These are phyloP conservation scores for Emericellopsis terricola DNA, from an alignment of 495 filamentous ascomycete species.

Conservation along the genomic window DNA sequence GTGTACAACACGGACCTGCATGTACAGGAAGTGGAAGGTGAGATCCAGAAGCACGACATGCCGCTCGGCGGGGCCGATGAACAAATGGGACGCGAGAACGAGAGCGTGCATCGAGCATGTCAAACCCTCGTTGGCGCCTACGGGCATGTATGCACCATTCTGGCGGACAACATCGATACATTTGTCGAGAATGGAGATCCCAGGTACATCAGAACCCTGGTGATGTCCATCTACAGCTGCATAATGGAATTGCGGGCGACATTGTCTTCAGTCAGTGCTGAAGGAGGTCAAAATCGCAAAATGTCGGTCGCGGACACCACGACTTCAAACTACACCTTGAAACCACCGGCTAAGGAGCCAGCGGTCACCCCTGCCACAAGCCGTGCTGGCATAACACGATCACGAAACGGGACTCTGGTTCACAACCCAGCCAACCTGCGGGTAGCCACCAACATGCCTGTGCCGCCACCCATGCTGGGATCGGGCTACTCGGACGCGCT, in stretches of 20 bases:
- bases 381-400: conserved; percentile 25
- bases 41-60: conserved; percentile 43
- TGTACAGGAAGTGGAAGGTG: conserved; percentile 56
- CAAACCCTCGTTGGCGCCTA: conserved; percentile 61
- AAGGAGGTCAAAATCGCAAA: not conserved
- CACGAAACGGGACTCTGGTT: conserved; percentile 43
- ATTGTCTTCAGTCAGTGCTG: conserved; percentile 6
- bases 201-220: conserved; percentile 60
- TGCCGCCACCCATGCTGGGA: conserved; percentile 19
- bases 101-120: conserved; percentile 44
- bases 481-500: conserved; percentile 26
- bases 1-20: conserved; percentile 61
- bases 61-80: conserved; percentile 29
- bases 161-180: conserved; percentile 49
- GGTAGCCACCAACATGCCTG: conserved; percentile 29
- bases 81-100: conserved; percentile 35
- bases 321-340: conserved; percentile 17
- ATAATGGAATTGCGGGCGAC: conserved; percentile 52
- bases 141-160: conserved; percentile 49
- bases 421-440: conserved; percentile 39
- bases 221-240: conserved; percentile 67
- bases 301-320: conserved; percentile 3
- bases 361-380: conserved; percentile 40
- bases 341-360: conserved; percentile 26
- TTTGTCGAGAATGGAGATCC: conserved; percentile 60